Percentiles rank a stretch among this genome's conserved stretches.
Conservation (phyloP, 306 rosid genomes). For the Mimosa pudica region DNA sequence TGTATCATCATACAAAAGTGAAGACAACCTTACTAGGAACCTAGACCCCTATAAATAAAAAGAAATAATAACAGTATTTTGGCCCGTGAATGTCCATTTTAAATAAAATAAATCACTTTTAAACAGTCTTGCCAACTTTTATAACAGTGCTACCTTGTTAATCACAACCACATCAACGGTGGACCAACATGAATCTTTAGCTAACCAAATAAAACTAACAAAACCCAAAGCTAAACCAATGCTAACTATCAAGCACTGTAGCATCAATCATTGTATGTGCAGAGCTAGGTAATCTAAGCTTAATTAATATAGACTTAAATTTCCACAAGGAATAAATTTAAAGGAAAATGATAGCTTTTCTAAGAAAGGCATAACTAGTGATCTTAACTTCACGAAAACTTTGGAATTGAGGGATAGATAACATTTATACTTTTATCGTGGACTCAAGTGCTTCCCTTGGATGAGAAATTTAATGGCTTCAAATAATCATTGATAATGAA, state of each 20-base stretch:
- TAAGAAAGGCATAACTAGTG: conserved; percentile 13
- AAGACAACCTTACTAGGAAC: neutral
- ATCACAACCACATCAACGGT: neutral
- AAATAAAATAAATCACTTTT: neutral
- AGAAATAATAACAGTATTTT: neutral
- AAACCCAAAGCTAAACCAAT: neutral
- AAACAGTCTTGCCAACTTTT: conserved; percentile 2
- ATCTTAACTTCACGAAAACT: neutral
- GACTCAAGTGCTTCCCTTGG: neutral
- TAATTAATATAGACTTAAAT: conserved; percentile 14
- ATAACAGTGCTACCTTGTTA: neutral
- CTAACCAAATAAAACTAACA: conserved; percentile 6
- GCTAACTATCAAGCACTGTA: neutral
- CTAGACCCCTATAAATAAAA: neutral
- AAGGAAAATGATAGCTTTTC: neutral
- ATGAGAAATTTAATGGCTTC: neutral
- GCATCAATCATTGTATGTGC: neutral
- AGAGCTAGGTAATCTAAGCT: neutral
- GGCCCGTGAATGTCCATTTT: neutral
- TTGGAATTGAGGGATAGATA: neutral
- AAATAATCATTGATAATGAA: neutral
- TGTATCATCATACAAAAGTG: conserved; percentile 19
- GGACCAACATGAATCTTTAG: neutral
- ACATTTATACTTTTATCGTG: conserved; percentile 10
- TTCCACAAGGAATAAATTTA: conserved; percentile 13